Evolutionary conservation across 495 filamentous ascomycete species (phyloP), one percentile per base, ranked within the genome.

Genomic region (Opeltia flavorubescens): DNA sequence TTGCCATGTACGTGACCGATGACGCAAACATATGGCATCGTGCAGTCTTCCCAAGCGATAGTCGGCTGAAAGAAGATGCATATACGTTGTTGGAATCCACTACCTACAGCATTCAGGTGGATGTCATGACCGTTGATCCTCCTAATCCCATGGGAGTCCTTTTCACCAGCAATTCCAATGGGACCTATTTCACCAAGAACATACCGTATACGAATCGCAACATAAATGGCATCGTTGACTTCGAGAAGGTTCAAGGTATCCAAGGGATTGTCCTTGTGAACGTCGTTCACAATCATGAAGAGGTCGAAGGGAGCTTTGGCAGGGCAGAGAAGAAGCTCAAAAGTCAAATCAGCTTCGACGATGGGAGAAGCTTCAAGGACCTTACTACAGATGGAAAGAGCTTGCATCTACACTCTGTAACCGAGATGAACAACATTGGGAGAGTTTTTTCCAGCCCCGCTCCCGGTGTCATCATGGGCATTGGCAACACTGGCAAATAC

Each of bases 1-100:
- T 94, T 70, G 87, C 87, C 18, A 71, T 98, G 50, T 98, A 79
- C 53, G 72, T 81, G 27, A 86, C 83, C 11, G 76, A 83, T 53
- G 88, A 98, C 59, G 76, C 86, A 24, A 65, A 70, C 26, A 80
- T 70, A 24, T 98, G 91, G 91, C 83, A 94, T 57, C 79, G 85
- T n/a, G 91, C 89, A 41, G 72, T 89, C 51, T 96, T 98, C 62
- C 81, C 81, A 26, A 75, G 76, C 26, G 71, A 76, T 24, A 84
- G 89, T 58, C 80, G 77, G 35, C 60, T 98, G 21, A 75, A 83
- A 54, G 74, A 95, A 59, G 76, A 91, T 55, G 86, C 85, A 12
- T 98, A 95, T 58, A 98, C 91, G 1, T 70, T 96, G 20, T 70
- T 98, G 25, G 89, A 95, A 64, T 89, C 86, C 51, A 95, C 91